Conservation (phyloP, 768 basidiomycete species). For the Russula sp. region DNA sequence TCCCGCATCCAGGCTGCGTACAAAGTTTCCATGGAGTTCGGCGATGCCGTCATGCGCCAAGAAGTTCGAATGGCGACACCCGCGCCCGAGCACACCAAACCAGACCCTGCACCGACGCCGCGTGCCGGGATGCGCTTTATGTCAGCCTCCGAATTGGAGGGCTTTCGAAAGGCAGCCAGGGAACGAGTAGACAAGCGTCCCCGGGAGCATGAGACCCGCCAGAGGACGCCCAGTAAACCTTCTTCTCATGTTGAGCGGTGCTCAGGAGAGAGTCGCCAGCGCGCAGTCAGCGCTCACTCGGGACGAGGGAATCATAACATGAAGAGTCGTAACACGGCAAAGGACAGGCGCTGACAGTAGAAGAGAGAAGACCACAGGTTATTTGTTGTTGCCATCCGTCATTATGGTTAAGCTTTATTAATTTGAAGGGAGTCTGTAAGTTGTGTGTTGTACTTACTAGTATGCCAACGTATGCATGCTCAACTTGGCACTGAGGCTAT, state of each 20-base stretch:
- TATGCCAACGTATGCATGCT: not conserved
- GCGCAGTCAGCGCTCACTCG: not conserved
- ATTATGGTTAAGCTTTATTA: slow-evolving; percentile 5
- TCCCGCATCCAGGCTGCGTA: slow-evolving; percentile 11
- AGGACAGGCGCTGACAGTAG: not conserved
- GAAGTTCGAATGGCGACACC: slow-evolving; percentile 3
- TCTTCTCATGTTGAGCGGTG: not conserved
- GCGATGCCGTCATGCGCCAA: slow-evolving; percentile 6
- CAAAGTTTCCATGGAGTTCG: slow-evolving; percentile 10
- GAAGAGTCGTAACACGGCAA: not conserved
- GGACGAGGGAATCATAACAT: not conserved
- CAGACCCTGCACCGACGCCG: not conserved
- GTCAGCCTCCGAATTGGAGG: slow-evolving; percentile 1
- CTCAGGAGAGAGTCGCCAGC: not conserved
- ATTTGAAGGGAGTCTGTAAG: not conserved
- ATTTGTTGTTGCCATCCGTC: not conserved
- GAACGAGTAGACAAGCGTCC: not conserved
- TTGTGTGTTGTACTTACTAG: not conserved
- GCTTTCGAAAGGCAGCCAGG: not conserved
- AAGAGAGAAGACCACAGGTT: not conserved
- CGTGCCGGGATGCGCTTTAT: slow-evolving; percentile 2
- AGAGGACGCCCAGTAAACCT: not conserved
- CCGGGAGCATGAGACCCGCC: not conserved
- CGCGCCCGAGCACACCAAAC: not conserved
- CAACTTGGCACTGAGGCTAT: not conserved